Percentiles rank a stretch among this genome's conserved stretches.
These are phyloP conservation scores for Aristolochia californica DNA, from an alignment of 164 flowering plant genomes.

Conservation along the genomic window DNA sequence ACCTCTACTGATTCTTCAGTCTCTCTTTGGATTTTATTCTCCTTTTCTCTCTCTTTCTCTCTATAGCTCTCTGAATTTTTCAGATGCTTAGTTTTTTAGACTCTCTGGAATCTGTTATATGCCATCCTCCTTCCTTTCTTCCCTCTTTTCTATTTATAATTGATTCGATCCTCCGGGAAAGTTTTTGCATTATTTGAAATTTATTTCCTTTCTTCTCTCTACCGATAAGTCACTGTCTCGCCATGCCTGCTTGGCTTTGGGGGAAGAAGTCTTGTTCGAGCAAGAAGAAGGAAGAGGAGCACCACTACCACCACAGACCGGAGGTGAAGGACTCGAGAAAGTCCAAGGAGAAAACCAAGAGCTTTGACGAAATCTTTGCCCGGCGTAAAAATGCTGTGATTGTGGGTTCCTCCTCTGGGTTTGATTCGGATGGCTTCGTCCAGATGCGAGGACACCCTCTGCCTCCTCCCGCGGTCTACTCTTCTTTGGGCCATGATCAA, in stretches of 20 bases:
- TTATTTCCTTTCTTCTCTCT: too few species aligned
- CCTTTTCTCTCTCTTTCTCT: background rate
- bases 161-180: too few species aligned
- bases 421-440: conserved; percentile 39
- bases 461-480: conserved; percentile 44
- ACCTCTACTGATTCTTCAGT: background rate
- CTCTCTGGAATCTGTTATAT: too few species aligned
- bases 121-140: conserved; percentile 3
- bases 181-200: too few species aligned
- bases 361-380: conserved; percentile 27
- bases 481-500: conserved; percentile 20
- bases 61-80: too few species aligned
- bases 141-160: background rate
- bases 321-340: background rate
- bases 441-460: conserved; percentile 50
- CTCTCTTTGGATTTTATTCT: too few species aligned
- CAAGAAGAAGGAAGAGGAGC: conserved; percentile 24
- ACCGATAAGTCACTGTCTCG: too few species aligned
- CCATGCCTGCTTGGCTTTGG: conserved; percentile 56
- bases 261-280: conserved; percentile 26
- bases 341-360: conserved; percentile 19
- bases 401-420: conserved; percentile 28
- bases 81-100: too few species aligned
- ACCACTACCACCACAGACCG: conserved; percentile 12
- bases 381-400: conserved; percentile 1